Evolutionary conservation across 352 stramenopile genomes (phyloP).

Genomic region (Thalassiosira oceanica): DNA sequence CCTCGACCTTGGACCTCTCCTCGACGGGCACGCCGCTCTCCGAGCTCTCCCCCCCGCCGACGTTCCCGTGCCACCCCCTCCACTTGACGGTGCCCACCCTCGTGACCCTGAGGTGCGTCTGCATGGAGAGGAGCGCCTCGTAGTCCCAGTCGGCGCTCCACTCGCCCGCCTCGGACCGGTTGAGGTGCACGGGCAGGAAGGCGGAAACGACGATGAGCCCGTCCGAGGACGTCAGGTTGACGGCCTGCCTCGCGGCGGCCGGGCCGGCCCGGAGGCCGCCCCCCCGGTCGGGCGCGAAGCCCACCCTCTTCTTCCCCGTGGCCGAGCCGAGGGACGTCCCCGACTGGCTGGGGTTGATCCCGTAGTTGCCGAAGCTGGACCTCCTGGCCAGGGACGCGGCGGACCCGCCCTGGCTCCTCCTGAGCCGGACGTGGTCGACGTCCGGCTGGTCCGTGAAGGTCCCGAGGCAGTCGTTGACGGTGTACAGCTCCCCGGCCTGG

Average conservation of each 20-base stretch:
- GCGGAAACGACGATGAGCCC: slow-evolving; percentile 47
- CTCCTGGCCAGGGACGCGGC: slow-evolving; percentile 19
- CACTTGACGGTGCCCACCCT: slow-evolving; percentile 43
- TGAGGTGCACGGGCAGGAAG: slow-evolving; percentile 41
- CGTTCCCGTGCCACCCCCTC: too few species aligned
- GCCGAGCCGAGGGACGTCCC: not conserved
- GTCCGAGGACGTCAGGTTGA: slow-evolving; percentile 87
- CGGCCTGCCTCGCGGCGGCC: slow-evolving; percentile 30
- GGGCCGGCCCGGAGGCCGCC: too few species aligned
- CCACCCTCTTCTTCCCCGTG: slow-evolving; percentile 60
- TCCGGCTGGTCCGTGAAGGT: slow-evolving; percentile 36
- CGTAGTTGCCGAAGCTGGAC: slow-evolving; percentile 16
- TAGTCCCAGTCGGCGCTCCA: slow-evolving; percentile 42
- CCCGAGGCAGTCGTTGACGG: slow-evolving; percentile 68
- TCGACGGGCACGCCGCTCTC: slow-evolving; percentile 5
- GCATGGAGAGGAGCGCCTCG: slow-evolving; percentile 43
- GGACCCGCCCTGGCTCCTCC: slow-evolving; percentile 15
- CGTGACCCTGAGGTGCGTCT: slow-evolving; percentile 19
- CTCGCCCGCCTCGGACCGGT: slow-evolving; percentile 10
- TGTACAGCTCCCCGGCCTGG: slow-evolving; percentile 53
- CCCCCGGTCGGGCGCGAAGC: slow-evolving; percentile 68
- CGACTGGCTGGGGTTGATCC: slow-evolving; percentile 2
- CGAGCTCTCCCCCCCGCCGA: too few species aligned
- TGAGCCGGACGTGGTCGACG: slow-evolving; percentile 64
- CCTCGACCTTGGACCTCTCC: slow-evolving; percentile 31